phyloP scores from a whole-genome alignment of 2,329 filamentous ascomycete species.

The Diaporthe helianthi region DNA sequence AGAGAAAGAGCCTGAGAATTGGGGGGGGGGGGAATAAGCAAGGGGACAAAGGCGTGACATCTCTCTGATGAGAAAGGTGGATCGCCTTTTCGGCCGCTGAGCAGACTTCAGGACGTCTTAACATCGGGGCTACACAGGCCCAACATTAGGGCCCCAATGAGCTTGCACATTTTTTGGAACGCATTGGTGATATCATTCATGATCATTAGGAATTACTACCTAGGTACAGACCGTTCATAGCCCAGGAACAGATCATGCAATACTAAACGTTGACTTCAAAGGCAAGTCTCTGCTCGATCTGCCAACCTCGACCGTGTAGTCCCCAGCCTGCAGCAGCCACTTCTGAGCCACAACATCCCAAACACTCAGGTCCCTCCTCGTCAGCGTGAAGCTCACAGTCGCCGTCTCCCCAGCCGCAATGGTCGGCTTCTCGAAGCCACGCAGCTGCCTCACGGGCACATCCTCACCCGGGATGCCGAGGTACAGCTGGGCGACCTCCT shows the following conservation, averaged over 20 bases:
- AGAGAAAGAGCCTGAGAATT: no score
- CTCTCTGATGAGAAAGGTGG: no score
- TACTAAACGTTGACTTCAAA: slow-evolving; percentile 43
- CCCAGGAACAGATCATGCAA: slow-evolving; percentile 4
- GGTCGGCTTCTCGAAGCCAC: slow-evolving; percentile 69
- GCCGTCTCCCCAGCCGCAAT: slow-evolving; percentile 54
- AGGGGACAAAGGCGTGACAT: no score
- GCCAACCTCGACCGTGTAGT: slow-evolving; percentile 54
- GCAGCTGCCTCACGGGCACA: slow-evolving; percentile 63
- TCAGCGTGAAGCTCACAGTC: slow-evolving; percentile 60
- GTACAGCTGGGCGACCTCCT: slow-evolving; percentile 59
- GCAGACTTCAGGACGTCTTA: no score
- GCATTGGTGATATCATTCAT: not conserved
- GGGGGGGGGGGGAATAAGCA: no score
- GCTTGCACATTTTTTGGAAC: no score
- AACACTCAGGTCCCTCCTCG: slow-evolving; percentile 69
- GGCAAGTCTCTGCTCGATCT: slow-evolving; percentile 55
- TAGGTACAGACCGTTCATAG: not conserved
- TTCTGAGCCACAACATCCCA: slow-evolving; percentile 69
- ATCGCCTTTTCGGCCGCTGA: no score
- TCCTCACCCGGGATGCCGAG: slow-evolving; percentile 51
- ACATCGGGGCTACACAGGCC: no score
- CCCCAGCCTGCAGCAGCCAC: slow-evolving; percentile 61
- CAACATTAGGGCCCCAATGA: no score
- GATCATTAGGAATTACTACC: slow-evolving; percentile 15